A percentile compares a stretch with the other conserved stretches of the same genome.
Conservation (phyloP, 1,284 basidiomycete genomes). For the Taiwanofungus camphoratus region DNA sequence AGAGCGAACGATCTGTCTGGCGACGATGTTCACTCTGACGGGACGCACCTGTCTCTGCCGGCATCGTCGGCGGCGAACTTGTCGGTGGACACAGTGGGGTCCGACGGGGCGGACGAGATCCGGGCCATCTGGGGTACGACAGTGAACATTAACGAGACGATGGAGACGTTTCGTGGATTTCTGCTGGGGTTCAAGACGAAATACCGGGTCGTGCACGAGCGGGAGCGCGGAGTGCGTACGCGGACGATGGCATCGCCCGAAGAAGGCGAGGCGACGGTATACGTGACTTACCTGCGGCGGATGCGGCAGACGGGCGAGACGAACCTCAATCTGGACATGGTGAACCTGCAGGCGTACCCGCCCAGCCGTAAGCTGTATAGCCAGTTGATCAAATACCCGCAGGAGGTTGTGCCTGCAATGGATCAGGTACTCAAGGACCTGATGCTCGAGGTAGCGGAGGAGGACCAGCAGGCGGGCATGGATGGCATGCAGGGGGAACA, state of each 20-base stretch:
- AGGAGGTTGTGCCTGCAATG: slow-evolving; percentile 95
- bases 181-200: slow-evolving; percentile 91
- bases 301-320: slow-evolving; percentile 91
- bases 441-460: slow-evolving; percentile 77
- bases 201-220: slow-evolving; percentile 77
- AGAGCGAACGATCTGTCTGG: slow-evolving; percentile 25
- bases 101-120: slow-evolving; percentile 68
- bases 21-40: slow-evolving; percentile 53
- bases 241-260: slow-evolving; percentile 53
- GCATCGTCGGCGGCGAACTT: slow-evolving; percentile 58
- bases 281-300: slow-evolving; percentile 78
- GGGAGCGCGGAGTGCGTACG: slow-evolving; percentile 54
- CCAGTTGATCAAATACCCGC: slow-evolving; percentile 88
- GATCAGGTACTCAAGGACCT: slow-evolving; percentile 93
- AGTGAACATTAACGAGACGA: slow-evolving; percentile 85
- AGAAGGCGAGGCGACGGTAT: slow-evolving; percentile 67
- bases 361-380: slow-evolving; percentile 77
- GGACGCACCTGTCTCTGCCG: slow-evolving; percentile 49
- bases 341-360: slow-evolving; percentile 87
- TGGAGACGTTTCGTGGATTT: slow-evolving; percentile 88
- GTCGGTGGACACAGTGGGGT: slow-evolving; percentile 55
- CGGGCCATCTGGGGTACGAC: slow-evolving; percentile 97
- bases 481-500: slow-evolving; percentile 68
- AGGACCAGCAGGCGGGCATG: slow-evolving; percentile 63
- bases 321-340: slow-evolving; percentile 87